phyloP scores from a whole-genome alignment of 345 rosid species.

The Acer campestre region DNA sequence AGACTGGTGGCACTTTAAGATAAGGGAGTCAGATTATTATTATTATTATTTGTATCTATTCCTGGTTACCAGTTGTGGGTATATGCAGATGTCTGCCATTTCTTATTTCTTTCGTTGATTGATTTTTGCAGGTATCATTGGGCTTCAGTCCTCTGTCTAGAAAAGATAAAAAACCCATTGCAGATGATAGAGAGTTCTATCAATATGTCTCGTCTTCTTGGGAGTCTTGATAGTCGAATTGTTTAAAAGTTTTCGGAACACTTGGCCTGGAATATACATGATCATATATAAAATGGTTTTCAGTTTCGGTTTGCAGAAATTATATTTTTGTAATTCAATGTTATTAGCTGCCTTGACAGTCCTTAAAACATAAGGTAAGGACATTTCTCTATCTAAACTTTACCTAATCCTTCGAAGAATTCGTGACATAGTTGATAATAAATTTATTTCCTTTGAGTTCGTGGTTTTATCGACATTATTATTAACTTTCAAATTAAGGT shows the following conservation, averaged over 20 bases:
- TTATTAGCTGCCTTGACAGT: not conserved
- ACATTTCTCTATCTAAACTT: no score
- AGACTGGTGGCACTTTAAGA: no score
- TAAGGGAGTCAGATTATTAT: not conserved
- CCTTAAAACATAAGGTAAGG: no score
- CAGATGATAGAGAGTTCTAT: no score
- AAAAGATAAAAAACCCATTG: not conserved
- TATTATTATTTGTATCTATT: no score
- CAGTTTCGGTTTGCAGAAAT: not conserved
- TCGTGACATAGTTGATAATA: not conserved
- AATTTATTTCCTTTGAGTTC: no score
- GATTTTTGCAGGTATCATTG: constrained; percentile 92
- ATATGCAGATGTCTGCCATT: no score
- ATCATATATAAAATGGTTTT: not conserved
- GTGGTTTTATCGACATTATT: not conserved
- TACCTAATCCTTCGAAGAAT: no score
- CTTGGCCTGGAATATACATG: not conserved
- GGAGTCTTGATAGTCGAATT: constrained; percentile 2
- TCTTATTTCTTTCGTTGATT: no score
- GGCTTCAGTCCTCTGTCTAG: constrained; percentile 74
- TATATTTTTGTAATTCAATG: not conserved
- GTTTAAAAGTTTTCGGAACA: not conserved
- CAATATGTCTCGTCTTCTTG: no score
- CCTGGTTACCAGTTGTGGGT: no score
- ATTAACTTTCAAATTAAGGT: no score